Evolutionary conservation across 2,329 filamentous ascomycete genomes (phyloP), one percentile per base, ranked within the genome.

Genomic region (Cercospora sesami): DNA sequence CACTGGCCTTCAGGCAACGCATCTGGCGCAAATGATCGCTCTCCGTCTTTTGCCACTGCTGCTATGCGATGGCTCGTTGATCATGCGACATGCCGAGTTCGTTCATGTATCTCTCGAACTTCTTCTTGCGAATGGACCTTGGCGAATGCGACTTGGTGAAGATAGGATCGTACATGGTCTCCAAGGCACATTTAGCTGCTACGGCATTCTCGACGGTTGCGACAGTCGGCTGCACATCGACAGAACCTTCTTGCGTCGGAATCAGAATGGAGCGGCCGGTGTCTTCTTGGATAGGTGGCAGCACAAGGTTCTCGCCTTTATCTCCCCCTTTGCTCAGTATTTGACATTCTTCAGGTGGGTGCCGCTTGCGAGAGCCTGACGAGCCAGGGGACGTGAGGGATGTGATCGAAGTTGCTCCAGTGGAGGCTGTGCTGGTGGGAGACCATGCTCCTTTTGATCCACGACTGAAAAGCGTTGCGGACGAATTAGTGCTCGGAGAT

Each of bases 171-270:
- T 91, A 97, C 74, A 94, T 87, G 0, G 89, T 92, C 78, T 98
- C 95, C 9, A 98, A 85, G 74, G 89, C 96, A 21, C 96, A 87
- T 78, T 96, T 97, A 53, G 92, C 90, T 0, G 92, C 90, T 0
- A 93, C 89, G 2, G 90, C 87, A 68, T 86, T 88, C 80, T 98
- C 94, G 0, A 93, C 90, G 0, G 93, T 96, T 10, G 77, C 69
- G 23, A 84, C 70, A 1, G 82, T 81, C n/a, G 81, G 80, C 58
- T 71, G 72, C n/a, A 71, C 60, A 31, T 71, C 51, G 33, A 73
- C 26, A 3, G 65, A 69, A 12, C 69, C 69, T 36, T 78, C 77
- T 65, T 78, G 76, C 9, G 77, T 72, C 5, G 76, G 77, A 9
- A 78, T 75, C 6, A 72, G n/a, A 14, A 78, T 42, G 53, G 65